phyloP scores from a whole-genome alignment of 2,329 filamentous ascomycete species.

The Nemania sp. region DNA sequence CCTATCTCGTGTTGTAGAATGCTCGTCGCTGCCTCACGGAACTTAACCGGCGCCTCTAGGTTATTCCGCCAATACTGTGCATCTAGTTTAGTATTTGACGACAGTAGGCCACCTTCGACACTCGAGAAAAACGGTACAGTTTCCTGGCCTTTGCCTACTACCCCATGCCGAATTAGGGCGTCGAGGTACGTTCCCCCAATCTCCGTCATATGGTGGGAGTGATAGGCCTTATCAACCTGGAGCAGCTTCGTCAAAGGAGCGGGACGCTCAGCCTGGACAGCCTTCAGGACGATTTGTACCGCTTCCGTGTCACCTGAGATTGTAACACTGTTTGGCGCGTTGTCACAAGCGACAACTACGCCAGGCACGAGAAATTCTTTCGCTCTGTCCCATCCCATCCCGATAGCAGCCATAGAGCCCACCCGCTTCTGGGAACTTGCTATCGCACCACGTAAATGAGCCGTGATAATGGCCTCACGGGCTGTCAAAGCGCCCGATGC shows the following conservation, averaged over 20 bases:
- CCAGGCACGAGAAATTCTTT: background rate
- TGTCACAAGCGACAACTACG: background rate
- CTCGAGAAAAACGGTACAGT: conserved; percentile 10
- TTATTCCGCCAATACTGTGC: conserved; percentile 43
- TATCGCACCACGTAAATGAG: background rate
- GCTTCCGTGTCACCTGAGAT: background rate
- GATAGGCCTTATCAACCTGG: conserved; percentile 14
- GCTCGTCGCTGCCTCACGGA: conserved; percentile 35
- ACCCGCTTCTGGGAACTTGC: background rate
- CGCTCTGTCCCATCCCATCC: background rate
- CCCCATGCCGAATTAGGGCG: background rate
- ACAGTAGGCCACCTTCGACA: background rate
- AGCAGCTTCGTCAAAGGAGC: background rate
- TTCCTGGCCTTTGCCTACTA: background rate
- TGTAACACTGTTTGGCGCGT: background rate
- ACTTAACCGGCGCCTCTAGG: conserved; percentile 42
- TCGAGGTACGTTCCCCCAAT: conserved; percentile 5
- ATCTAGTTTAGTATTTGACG: background rate
- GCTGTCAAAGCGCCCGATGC: conserved; percentile 38
- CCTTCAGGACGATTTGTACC: background rate
- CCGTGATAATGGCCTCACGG: background rate
- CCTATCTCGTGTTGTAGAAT: conserved; percentile 27
- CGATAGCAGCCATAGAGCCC: background rate
- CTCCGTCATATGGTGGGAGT: conserved; percentile 23
- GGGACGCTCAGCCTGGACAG: background rate